Evolutionary conservation across 2,329 filamentous ascomycete species (phyloP).

Genomic region (Hypoxylon sp.): DNA sequence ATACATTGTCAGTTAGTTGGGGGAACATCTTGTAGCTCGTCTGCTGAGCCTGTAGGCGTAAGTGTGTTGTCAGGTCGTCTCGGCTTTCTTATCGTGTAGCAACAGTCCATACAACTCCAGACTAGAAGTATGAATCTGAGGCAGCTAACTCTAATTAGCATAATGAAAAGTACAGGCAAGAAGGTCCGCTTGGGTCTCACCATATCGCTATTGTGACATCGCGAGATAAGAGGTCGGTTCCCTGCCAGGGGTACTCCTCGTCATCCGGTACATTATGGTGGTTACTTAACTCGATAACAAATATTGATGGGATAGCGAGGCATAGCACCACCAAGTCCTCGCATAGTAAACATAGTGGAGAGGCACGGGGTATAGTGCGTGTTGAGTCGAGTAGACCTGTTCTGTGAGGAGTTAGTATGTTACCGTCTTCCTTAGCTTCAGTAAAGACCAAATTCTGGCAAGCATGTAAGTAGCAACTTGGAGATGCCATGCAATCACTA

Average conservation of each 20-base stretch:
- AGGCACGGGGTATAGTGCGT: slow-evolving; percentile 32
- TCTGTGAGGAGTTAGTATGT: slow-evolving; percentile 8
- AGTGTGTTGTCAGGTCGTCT: slow-evolving; percentile 12
- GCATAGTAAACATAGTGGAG: slow-evolving; percentile 23
- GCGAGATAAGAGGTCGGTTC: slow-evolving; percentile 25
- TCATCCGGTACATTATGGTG: not conserved
- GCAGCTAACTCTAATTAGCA: slow-evolving; percentile 13
- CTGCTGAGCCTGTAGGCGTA: slow-evolving; percentile 12
- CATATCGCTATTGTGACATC: slow-evolving; percentile 29
- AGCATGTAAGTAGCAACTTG: too few species aligned
- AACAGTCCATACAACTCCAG: slow-evolving; percentile 34
- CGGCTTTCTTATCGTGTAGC: slow-evolving; percentile 13
- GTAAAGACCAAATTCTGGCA: too few species aligned
- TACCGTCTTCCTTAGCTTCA: too few species aligned
- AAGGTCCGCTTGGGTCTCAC: slow-evolving; percentile 13
- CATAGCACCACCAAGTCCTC: slow-evolving; percentile 31
- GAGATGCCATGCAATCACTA: too few species aligned
- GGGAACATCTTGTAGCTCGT: slow-evolving; percentile 26
- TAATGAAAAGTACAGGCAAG: not conserved
- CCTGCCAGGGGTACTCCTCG: slow-evolving; percentile 25
- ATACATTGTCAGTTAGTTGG: slow-evolving; percentile 7
- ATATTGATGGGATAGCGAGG: slow-evolving; percentile 31
- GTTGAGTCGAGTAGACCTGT: slow-evolving; percentile 34
- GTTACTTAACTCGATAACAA: slow-evolving; percentile 24
- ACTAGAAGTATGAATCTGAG: slow-evolving; percentile 28